These are phyloP conservation scores for Xylaria sp. DNA, from an alignment of 2,329 filamentous ascomycete genomes.

Conservation along the genomic window DNA sequence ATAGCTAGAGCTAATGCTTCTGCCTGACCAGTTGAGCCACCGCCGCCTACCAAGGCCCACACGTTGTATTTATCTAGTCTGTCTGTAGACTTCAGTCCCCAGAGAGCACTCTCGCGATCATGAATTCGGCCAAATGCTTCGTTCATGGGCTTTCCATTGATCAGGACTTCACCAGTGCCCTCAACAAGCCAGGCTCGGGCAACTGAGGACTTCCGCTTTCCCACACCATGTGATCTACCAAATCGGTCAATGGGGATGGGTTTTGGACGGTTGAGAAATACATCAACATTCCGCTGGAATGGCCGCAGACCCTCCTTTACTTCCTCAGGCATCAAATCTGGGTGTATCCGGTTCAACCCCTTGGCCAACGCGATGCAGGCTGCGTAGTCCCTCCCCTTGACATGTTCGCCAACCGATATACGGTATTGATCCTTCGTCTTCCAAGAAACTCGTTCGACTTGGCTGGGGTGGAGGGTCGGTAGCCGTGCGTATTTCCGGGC, in stretches of 20 bases:
- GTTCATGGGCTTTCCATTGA: slow-evolving; percentile 88
- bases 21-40: slow-evolving; percentile 93
- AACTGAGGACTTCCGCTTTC: slow-evolving; percentile 86
- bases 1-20: slow-evolving; percentile 93
- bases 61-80: slow-evolving; percentile 97
- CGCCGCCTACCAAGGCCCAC: slow-evolving; percentile 85
- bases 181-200: slow-evolving; percentile 91
- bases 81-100: slow-evolving; percentile 85
- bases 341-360: slow-evolving; percentile 86
- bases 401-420: slow-evolving; percentile 73
- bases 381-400: slow-evolving; percentile 82
- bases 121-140: slow-evolving; percentile 88
- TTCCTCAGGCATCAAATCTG: slow-evolving; percentile 75
- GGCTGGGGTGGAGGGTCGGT: slow-evolving; percentile 71
- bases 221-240: slow-evolving; percentile 82
- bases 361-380: slow-evolving; percentile 80
- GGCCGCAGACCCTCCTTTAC: slow-evolving; percentile 71
- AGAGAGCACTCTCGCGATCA: slow-evolving; percentile 92
- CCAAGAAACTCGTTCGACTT: slow-evolving; percentile 83
- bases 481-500: slow-evolving; percentile 77
- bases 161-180: slow-evolving; percentile 86
- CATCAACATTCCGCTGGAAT: slow-evolving; percentile 81
- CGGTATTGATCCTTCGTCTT: slow-evolving; percentile 81
- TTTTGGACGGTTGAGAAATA: slow-evolving; percentile 70
- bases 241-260: slow-evolving; percentile 76